Evolutionary conservation across 1,139 yeast genomes (phyloP), one percentile per base, ranked within the genome.

Genomic region (Blastobotrys niveus): DNA sequence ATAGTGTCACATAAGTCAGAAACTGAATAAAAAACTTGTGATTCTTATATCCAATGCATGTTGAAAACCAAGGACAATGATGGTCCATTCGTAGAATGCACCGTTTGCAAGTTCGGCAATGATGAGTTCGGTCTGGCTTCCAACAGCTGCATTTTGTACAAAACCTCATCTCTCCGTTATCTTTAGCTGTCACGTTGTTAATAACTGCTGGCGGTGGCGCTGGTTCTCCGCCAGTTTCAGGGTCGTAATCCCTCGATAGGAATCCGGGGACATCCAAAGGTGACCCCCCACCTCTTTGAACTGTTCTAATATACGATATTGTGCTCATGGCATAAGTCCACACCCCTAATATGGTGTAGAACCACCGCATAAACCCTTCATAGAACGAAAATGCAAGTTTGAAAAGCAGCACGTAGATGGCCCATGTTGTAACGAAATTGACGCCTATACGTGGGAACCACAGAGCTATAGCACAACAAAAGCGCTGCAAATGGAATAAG

Each of bases 61-160:
- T 72, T 4, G 95, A 79, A 60, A 91, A 88, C 98, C 98, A 91
- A 0, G 98, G 97, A 61, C 98, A 91, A 63, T 91, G 97, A 60
- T 91, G 98, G 48, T 85, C 76, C 72, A 68, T 68, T 31, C 65
- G 55, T 36, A 68, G 52, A 10, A 65, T 54, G 47, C 73, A 68
- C 30, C 50, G 47, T 27, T 61, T 54, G 50, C 73, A 69, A 19
- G 62, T 51, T 18, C 66, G 53, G 55, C 73, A 68, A 48, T 68
- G 73, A 45, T 68, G 73, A 2, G 72, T 56, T 46, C 98, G 68
- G 61, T 91, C 97, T 0, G 98, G 98, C 61, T 91, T 91, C 93
- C 95, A 88, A 39, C 78, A 80, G 37, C 68, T 61, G 62, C 98
- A 91, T 54, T 81, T 84, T 45, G 70, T 68, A 61, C 96, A 85